Base-by-base conservation (phyloP, 73 alveolate species). In the Blepharisma stoltei region DNA sequence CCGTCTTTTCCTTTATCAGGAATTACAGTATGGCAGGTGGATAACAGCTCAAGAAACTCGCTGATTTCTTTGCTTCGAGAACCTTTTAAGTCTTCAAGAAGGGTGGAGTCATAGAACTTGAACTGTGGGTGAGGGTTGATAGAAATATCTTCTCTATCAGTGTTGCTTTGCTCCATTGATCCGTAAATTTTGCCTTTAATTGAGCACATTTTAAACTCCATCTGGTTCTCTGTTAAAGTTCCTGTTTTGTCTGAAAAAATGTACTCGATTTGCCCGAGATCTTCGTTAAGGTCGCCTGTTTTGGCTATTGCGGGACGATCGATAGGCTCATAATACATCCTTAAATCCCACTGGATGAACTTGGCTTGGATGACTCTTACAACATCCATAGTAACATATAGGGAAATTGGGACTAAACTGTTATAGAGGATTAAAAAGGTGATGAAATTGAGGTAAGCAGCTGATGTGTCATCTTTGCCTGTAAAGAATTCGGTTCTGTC, bases 401-500 rank as follows among this genome's bases (percentile, higher is more conserved):
- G 90, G 54, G 97, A 89, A 53, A 92, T 89, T 11, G 98, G 98
- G 45, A 92, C 94, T 70, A 92, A 80, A 78, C 89, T 86, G 73
- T 86, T 92, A 82, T 77, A 88, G 43, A 90, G 83, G 32, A 90
- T 80, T 48, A 85, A 71, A 84, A 91, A 90, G 41, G 97, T 90
- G 43, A 88, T 80, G 9, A 90, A 77, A 49, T 23, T 41, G 37
- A 81, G 53, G 43, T 71, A 69, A 45, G 81, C 78, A 60, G 69
- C 77, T 88, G 90, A 70, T 85, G 87, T 37, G 89, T 52, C 67
- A 4, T 52, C 67, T n/a, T 52, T 20, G 3, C 67, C 67, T 14
- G 18, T 52, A 20, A 52, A 52, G 67, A 52, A 14, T 32, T 3
- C 5, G 23, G 67, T 52, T 52, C 18, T 14, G 3, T 52, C 67